A percentile compares a stretch with the other conserved stretches of the same genome.
These are phyloP conservation scores for Neurospora sp. DNA, from an alignment of 495 filamentous ascomycete genomes.

Conservation along the genomic window DNA sequence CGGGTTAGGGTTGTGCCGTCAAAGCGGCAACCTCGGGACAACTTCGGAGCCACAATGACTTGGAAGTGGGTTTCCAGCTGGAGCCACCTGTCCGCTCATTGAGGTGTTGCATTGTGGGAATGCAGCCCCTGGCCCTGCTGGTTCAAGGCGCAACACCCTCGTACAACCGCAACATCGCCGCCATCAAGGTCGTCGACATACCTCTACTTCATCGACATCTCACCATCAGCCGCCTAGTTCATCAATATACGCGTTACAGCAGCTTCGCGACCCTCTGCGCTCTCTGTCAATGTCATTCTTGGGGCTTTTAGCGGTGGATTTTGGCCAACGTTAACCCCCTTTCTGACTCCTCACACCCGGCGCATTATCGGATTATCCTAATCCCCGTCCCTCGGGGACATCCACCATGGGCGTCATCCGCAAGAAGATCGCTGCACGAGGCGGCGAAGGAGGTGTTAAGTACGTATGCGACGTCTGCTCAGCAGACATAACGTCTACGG, in stretches of 20 bases:
- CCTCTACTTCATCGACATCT: conserved; percentile 11
- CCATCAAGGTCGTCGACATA: background rate
- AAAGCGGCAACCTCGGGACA: background rate
- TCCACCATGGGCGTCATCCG: conserved; percentile 81
- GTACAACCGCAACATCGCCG: conserved; percentile 8
- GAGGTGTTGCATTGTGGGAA: background rate
- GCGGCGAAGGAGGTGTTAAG: conserved; percentile 85
- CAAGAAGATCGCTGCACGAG: conserved; percentile 84
- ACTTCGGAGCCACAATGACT: background rate
- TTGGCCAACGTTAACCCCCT: conserved; percentile 3
- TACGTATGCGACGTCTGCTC: conserved; percentile 95
- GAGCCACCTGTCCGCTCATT: background rate
- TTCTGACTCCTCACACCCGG: conserved; percentile 9
- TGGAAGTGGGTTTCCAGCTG: background rate
- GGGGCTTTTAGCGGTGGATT: conserved; percentile 8
- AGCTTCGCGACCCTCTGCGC: background rate
- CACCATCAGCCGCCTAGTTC: conserved; percentile 3
- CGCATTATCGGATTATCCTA: conserved; percentile 8
- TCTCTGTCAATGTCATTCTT: conserved; percentile 1
- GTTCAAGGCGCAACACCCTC: conserved; percentile 1
- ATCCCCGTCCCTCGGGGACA: conserved; percentile 5
- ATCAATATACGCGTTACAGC: conserved; percentile 19
- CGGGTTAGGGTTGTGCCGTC: background rate
- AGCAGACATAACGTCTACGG: conserved; percentile 89
- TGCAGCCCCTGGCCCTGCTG: background rate